Conservation (phyloP, 441 rosid genomes). For the Mallotus japonicus region DNA sequence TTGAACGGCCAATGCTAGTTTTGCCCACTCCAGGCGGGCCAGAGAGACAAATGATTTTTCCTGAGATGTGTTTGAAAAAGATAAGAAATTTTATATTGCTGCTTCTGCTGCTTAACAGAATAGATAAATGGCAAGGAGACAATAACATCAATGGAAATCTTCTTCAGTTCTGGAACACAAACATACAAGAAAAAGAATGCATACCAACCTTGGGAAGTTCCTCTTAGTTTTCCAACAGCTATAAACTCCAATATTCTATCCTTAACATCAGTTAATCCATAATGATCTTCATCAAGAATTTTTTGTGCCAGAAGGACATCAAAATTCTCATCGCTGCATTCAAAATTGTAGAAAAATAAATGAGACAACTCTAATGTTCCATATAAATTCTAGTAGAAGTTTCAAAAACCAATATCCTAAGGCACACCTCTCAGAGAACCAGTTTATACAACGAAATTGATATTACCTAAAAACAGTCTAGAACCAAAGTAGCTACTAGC, state of each 20-base stretch:
- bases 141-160: neutral
- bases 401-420: neutral
- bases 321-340: slow-evolving; percentile 84
- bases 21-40: slow-evolving; percentile 99
- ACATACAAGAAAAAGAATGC: slow-evolving; percentile 8
- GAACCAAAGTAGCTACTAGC: neutral
- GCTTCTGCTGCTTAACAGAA: neutral
- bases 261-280: slow-evolving; percentile 89
- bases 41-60: slow-evolving; percentile 91
- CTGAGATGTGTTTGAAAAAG: slow-evolving; percentile 39
- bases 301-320: slow-evolving; percentile 75
- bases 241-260: slow-evolving; percentile 97
- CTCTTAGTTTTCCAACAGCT: slow-evolving; percentile 98
- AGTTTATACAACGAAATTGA: neutral
- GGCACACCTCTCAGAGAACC: neutral
- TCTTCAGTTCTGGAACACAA: slow-evolving; percentile 2
- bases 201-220: slow-evolving; percentile 84
- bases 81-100: slow-evolving; percentile 14
- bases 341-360: slow-evolving; percentile 5
- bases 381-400: neutral
- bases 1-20: slow-evolving; percentile 95
- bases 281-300: slow-evolving; percentile 92
- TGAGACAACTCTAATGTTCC: neutral
- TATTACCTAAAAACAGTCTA: neutral
- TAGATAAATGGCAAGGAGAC: neutral